Evolutionary conservation across 2,329 filamentous ascomycete genomes (phyloP).

Genomic region (Didymella lethalis): DNA sequence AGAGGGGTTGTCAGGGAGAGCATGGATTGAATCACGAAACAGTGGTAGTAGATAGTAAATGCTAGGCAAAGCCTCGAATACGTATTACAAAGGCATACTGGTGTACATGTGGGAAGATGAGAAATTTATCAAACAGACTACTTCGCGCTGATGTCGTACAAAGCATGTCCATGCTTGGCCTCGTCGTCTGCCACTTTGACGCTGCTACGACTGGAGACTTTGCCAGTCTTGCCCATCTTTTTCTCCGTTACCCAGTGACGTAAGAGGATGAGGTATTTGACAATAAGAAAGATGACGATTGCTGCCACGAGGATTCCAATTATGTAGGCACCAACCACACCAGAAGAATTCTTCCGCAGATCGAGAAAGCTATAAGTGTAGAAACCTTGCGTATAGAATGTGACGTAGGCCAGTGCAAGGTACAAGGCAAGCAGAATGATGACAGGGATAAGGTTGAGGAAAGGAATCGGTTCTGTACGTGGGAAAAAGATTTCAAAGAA

Average conservation of each 20-base stretch:
- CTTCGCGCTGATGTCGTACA: slow-evolving; percentile 31
- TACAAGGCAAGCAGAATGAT: slow-evolving; percentile 76
- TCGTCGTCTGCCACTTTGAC: slow-evolving; percentile 23
- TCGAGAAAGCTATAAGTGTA: slow-evolving; percentile 85
- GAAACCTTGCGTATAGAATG: slow-evolving; percentile 71
- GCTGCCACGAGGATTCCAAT: slow-evolving; percentile 56
- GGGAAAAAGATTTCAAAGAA: slow-evolving; percentile 78
- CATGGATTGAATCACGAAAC: slow-evolving; percentile 2
- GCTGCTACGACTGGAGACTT: slow-evolving; percentile 33
- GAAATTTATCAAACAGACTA: slow-evolving; percentile 15
- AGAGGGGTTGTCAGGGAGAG: slow-evolving; percentile 4
- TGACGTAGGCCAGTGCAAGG: slow-evolving; percentile 76
- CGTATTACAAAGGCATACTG: slow-evolving; percentile 14
- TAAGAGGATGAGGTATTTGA: slow-evolving; percentile 51
- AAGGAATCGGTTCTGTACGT: slow-evolving; percentile 68
- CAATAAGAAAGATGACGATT: slow-evolving; percentile 53
- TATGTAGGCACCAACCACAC: slow-evolving; percentile 69
- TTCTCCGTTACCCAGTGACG: slow-evolving; percentile 56
- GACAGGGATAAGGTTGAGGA: slow-evolving; percentile 72
- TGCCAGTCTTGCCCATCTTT: slow-evolving; percentile 53
- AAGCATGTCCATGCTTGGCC: slow-evolving; percentile 28
- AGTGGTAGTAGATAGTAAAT: background rate
- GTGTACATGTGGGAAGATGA: background rate
- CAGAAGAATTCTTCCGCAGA: slow-evolving; percentile 55
- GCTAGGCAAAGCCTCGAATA: background rate